Evolutionary conservation across 1,139 yeast species (phyloP).

Genomic region (Diutina sp.): DNA sequence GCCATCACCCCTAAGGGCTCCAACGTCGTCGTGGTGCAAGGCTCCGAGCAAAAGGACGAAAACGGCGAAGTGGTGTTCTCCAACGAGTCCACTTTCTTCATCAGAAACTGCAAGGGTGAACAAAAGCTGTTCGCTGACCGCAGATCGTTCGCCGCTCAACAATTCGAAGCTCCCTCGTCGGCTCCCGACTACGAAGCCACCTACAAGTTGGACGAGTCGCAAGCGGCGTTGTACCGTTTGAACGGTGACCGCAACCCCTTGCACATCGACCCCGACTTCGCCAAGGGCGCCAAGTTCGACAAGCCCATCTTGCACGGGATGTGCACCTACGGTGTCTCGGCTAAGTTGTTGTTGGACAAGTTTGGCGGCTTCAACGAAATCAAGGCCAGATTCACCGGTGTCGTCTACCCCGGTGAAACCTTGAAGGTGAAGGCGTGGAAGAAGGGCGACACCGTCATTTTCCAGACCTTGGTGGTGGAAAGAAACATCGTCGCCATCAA

Average conservation of each 20-base stretch:
- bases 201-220: slow-evolving; percentile 54
- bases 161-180: slow-evolving; percentile 53
- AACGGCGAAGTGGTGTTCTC: slow-evolving; percentile 57
- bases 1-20: slow-evolving; percentile 80
- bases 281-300: slow-evolving; percentile 78
- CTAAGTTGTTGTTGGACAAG: slow-evolving; percentile 64
- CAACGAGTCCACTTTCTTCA: slow-evolving; percentile 77
- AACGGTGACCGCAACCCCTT: slow-evolving; percentile 93
- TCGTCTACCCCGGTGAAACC: slow-evolving; percentile 96
- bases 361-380: slow-evolving; percentile 77
- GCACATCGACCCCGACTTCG: slow-evolving; percentile 87
- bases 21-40: slow-evolving; percentile 73
- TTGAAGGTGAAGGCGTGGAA: slow-evolving; percentile 80
- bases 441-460: slow-evolving; percentile 51
- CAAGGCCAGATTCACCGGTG: slow-evolving; percentile 84
- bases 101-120: slow-evolving; percentile 65
- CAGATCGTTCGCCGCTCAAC: slow-evolving; percentile 46
- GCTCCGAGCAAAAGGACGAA: slow-evolving; percentile 58
- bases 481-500: slow-evolving; percentile 71
- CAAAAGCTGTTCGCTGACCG: slow-evolving; percentile 36
- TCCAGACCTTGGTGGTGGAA: slow-evolving; percentile 76
- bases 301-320: slow-evolving; percentile 89
- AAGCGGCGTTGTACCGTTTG: slow-evolving; percentile 82
- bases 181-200: slow-evolving; percentile 56
- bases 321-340: slow-evolving; percentile 75